Base-by-base conservation (phyloP, 345 rosid genomes). In the Gossypium australe region DNA sequence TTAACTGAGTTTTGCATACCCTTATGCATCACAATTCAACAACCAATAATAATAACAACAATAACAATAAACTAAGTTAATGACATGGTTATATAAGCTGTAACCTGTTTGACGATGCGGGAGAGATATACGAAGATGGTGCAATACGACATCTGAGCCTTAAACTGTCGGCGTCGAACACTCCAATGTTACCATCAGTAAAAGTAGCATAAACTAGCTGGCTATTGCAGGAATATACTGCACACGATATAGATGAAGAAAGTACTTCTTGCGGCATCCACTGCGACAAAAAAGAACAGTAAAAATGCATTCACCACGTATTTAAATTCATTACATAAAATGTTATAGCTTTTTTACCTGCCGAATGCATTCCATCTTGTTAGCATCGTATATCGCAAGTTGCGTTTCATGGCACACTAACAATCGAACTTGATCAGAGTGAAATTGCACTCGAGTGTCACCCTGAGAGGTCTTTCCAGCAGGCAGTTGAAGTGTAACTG, bases 401-500 rank as follows among this genome's bases (percentile, higher is more conserved):
- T 92, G 97, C 12, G 91, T 90, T 82, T 92, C 98, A 55, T 94
- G 94, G 67, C 83, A 85, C 3, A 87, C 89, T 62, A 94, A 82
- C 38, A 94, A 72, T 24, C 80, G 94, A 47, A 82, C 70, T 81
- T 92, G 97, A 77, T 92, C 94, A 11, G 77, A 79, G 69, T 92
- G 97, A 57, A 94, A 89, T 14, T 94, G 97, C 72, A 94, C 92
- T 45, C 89, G 84, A 6, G 93, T 89, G 77, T 89, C 97, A 10
- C 89, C 86, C 61, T 75, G 78, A 7, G 86, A 84, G 58, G 83
- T 74, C 80, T 82, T 89, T 52, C 94, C 95, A 49, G 84, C 85
- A 62, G 94, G 91, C 61, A 87, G 53, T 74, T 87, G 93, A 73
- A 94, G 80, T 11, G 76, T 63, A 51, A 79, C 75, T 22, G 82